These are phyloP conservation scores for Lunularia cruciata DNA, from an alignment of 225 moss, liverwort and hornwort species.

Conservation along the genomic window DNA sequence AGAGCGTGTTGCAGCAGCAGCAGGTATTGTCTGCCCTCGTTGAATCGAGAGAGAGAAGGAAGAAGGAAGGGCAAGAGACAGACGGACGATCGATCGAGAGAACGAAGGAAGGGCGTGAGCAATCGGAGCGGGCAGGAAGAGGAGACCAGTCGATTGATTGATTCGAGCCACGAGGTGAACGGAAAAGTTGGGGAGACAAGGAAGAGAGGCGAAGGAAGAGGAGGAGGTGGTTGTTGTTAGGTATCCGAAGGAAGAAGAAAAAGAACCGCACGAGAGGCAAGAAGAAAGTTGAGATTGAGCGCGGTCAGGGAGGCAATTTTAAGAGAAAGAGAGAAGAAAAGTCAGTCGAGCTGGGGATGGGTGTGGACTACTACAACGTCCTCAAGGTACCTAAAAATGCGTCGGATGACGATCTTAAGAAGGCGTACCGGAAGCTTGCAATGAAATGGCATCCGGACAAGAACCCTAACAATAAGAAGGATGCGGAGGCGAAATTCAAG, in stretches of 20 bases:
- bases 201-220: neutral
- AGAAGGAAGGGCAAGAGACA: neutral
- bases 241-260: neutral
- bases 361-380: slow-evolving; percentile 94
- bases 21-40: too few relatives aligned
- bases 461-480: slow-evolving; percentile 99
- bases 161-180: neutral
- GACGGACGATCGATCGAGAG: neutral
- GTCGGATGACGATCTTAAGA: slow-evolving; percentile 97
- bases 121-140: slow-evolving; percentile 15
- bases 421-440: slow-evolving; percentile 92
- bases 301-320: slow-evolving; percentile 6
- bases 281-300: slow-evolving; percentile 15
- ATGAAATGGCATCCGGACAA: slow-evolving; percentile 99
- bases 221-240: slow-evolving; percentile 1
- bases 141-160: slow-evolving; percentile 6
- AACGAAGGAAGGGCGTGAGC: neutral
- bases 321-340: slow-evolving; percentile 42
- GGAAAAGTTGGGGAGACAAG: neutral
- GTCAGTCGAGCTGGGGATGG: slow-evolving; percentile 61
- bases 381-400: slow-evolving; percentile 87
- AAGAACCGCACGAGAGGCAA: neutral
- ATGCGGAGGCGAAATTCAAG: slow-evolving; percentile 99
- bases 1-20: neutral
- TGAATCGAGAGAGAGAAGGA: slow-evolving; percentile 4